Base-by-base conservation (phyloP, 2,329 filamentous ascomycete genomes). In the Fusarium solani-melongenae region DNA sequence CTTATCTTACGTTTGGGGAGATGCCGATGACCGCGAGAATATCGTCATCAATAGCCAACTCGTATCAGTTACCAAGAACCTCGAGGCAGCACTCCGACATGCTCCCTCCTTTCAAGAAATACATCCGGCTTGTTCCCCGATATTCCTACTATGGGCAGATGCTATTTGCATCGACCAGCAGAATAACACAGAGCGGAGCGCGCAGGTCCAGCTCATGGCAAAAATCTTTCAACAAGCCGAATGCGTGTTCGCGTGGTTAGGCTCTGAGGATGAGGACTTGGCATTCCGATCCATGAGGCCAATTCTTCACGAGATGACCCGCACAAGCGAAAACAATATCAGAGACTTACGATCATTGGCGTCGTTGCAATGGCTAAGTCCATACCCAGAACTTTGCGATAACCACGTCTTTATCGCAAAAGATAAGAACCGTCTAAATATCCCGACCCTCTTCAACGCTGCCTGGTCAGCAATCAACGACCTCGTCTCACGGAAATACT, bases 381-480 rank as follows among this genome's bases (percentile, higher is more conserved):
- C 55, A 12, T 57, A 57, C 20, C 55, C 22, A 7, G 20, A 57
- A 2, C 55, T 57, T n/a, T 38, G 55, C 55, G 17, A 38, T 5
- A 57, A 57, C 20, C 33, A 57, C 6, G 55, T 38, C 55, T 38
- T 57, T 34, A 15, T 24, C 12, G 12, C 55, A 57, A 24, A 27
- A 15, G 55, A 57, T 5, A 5, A 34, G 4, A 29, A 27, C 15
- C 27, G 17, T 6, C 15, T 24, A 29, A 31, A 38, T 11, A 51
- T 62, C 4, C 59, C 59, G 1, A 29, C 24, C 1, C 2, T 62
- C 4, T 62, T 51, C 14, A 62, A 62, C 33, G 31, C 44, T 2
- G 24, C 29, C 9, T 62, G 59, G 59, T 62, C 59, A 9, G 59
- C 59, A 17, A 62, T 62, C 22, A 62, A 62, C 44, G 59, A 62